phyloP scores from a whole-genome alignment of 129 eudicot genomes.

The Tanacetum coccineum region DNA sequence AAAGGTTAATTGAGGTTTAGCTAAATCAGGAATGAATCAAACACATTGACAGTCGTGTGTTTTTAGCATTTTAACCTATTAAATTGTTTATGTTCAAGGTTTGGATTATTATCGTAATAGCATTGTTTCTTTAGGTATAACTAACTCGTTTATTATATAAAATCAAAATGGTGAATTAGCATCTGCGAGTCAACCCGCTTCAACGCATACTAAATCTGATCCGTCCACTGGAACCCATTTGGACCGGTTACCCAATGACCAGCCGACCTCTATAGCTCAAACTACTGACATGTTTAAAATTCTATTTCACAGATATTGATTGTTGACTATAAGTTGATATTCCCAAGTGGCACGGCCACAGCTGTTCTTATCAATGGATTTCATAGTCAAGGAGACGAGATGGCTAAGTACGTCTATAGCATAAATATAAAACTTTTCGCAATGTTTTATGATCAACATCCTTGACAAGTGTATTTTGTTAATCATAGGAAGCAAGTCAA shows the following conservation, averaged over 20 bases:
- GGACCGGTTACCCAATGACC: neutral
- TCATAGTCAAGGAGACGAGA: slow-evolving; percentile 58
- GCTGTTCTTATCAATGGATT: slow-evolving; percentile 96
- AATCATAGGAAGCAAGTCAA: slow-evolving; percentile 69
- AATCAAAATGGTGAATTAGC: neutral
- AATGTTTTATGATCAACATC: neutral
- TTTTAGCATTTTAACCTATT: neutral
- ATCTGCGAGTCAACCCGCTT: neutral
- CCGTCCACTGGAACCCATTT: neutral
- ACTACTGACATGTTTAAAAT: neutral
- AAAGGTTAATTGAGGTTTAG: neutral
- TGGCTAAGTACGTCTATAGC: slow-evolving; percentile 48
- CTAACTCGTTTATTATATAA: neutral
- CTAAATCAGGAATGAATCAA: neutral
- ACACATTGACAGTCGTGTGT: neutral
- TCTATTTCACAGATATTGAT: slow-evolving; percentile 65
- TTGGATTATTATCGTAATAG: neutral
- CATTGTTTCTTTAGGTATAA: too few relatives aligned
- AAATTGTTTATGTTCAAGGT: neutral
- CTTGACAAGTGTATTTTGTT: slow-evolving; percentile 5
- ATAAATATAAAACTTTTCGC: slow-evolving; percentile 13
- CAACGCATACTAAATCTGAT: neutral
- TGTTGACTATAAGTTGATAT: slow-evolving; percentile 65
- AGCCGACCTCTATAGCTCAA: neutral
- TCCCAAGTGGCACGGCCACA: slow-evolving; percentile 93